These are phyloP conservation scores for Aspergillus incahuasiensis DNA, from an alignment of 495 filamentous ascomycete genomes.

Conservation along the genomic window DNA sequence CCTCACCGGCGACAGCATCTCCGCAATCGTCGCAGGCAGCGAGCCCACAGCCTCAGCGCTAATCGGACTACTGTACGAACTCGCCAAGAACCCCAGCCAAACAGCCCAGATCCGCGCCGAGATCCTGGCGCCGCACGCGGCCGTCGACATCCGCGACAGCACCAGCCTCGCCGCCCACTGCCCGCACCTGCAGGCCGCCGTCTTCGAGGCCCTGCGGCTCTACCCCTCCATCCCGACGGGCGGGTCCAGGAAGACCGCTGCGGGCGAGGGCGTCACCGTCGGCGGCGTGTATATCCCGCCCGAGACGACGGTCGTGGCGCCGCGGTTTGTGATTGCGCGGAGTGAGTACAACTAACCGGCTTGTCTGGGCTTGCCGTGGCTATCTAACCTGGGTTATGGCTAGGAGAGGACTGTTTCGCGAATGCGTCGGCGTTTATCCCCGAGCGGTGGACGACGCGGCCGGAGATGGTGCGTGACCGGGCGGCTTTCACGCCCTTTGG, in stretches of 20 bases:
- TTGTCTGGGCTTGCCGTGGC: too few relatives aligned
- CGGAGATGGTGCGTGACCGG: slow-evolving; percentile 46
- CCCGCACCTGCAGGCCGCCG: too few relatives aligned
- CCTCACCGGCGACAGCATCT: slow-evolving; percentile 18
- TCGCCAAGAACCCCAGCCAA: slow-evolving; percentile 15
- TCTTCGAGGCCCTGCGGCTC: too few relatives aligned
- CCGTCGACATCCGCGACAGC: too few relatives aligned
- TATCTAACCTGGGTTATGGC: too few relatives aligned
- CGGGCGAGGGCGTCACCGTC: slow-evolving; percentile 19
- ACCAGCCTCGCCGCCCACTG: too few relatives aligned
- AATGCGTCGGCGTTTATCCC: slow-evolving; percentile 44
- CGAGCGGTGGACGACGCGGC: slow-evolving; percentile 47
- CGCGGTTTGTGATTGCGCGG: slow-evolving; percentile 35
- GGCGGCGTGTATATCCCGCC: slow-evolving; percentile 24
- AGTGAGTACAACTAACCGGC: slow-evolving; percentile 25
- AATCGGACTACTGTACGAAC: slow-evolving; percentile 15
- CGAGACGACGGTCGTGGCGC: slow-evolving; percentile 25
- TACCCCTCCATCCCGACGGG: too few relatives aligned
- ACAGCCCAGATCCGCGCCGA: too few relatives aligned
- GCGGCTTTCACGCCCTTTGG: slow-evolving; percentile 51
- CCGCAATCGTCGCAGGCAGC: slow-evolving; percentile 19
- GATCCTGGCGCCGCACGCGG: too few relatives aligned
- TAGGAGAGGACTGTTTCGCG: slow-evolving; percentile 24
- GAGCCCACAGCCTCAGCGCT: slow-evolving; percentile 17
- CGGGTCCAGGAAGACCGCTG: slow-evolving; percentile 22